Conservation (phyloP, 139 green algal species). For the Spirogloea muscicola region DNA sequence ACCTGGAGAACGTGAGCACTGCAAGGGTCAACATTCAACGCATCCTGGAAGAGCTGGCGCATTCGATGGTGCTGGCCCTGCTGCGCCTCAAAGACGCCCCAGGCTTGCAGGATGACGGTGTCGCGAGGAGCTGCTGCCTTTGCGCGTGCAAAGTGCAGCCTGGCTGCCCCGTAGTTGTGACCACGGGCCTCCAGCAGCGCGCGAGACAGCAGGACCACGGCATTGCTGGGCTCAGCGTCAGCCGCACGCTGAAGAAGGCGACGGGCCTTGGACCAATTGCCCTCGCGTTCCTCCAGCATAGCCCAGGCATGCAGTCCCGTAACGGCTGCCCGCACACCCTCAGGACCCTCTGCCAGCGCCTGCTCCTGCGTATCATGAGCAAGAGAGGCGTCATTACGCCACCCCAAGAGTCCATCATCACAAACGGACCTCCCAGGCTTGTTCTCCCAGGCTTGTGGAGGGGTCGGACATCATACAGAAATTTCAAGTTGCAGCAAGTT, state of each 20-base stretch:
- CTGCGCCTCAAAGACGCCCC: conserved; percentile 18
- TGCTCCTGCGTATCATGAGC: too few species aligned
- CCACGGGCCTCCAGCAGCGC: conserved; percentile 9
- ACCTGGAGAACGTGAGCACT: conserved; percentile 12
- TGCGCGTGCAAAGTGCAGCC: conserved; percentile 7
- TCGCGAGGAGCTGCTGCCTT: conserved; percentile 1
- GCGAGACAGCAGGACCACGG: conserved; percentile 12
- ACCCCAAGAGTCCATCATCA: too few species aligned
- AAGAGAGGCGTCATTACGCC: too few species aligned
- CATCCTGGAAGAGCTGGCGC: conserved; percentile 13
- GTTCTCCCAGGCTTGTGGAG: too few species aligned
- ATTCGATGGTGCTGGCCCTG: conserved; percentile 1
- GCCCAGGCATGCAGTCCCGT: conserved; percentile 37
- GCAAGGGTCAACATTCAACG: conserved; percentile 5
- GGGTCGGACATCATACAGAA: too few species aligned
- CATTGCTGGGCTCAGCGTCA: conserved; percentile 3
- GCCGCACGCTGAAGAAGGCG: conserved; percentile 23
- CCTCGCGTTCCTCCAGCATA: conserved; percentile 36
- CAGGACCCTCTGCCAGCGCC: background rate
- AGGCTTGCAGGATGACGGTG: conserved; percentile 4
- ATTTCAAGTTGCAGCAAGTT: too few species aligned
- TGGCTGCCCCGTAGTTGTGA: conserved; percentile 5
- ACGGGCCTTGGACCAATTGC: conserved; percentile 21
- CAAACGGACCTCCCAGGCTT: too few species aligned
- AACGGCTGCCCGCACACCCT: background rate